Evolutionary conservation across 225 moss, liverwort and hornwort species (phyloP).

Genomic region (Neckera pumila): DNA sequence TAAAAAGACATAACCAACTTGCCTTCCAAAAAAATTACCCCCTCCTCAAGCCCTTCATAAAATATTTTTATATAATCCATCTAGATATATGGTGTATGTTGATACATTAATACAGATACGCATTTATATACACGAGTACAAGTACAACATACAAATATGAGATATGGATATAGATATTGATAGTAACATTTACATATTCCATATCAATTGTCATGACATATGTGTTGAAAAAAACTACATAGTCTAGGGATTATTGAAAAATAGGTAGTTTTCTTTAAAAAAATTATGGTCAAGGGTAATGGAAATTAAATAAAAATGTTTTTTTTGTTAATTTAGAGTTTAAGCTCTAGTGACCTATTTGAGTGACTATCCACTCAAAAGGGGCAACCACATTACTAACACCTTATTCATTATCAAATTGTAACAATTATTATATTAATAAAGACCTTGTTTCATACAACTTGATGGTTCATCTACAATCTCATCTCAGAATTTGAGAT

Average conservation of each 20-base stretch:
- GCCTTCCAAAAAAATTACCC: too few relatives aligned
- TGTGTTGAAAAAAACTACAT: background rate
- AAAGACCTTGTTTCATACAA: background rate
- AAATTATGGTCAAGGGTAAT: background rate
- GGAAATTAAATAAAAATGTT: background rate
- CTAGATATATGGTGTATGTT: too few relatives aligned
- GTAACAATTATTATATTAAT: background rate
- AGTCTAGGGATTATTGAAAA: background rate
- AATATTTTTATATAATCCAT: too few relatives aligned
- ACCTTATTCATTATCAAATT: background rate
- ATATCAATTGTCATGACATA: background rate
- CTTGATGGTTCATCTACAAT: background rate
- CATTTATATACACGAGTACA: rapidly evolving
- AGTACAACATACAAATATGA: background rate
- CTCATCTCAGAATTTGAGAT: background rate
- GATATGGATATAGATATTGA: too few relatives aligned
- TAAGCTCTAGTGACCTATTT: background rate
- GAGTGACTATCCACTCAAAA: background rate
- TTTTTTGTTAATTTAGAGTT: rapidly evolving
- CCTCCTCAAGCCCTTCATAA: too few relatives aligned
- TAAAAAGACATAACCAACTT: too few relatives aligned
- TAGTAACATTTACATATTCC: rapidly evolving
- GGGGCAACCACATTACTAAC: rapidly evolving
- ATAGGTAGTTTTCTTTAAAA: too few relatives aligned
- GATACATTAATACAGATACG: too few relatives aligned